A percentile compares a stretch with the other conserved stretches of the same genome.
phyloP scores from a whole-genome alignment of 1,284 basidiomycete species.

The Takashimella koratensis region DNA sequence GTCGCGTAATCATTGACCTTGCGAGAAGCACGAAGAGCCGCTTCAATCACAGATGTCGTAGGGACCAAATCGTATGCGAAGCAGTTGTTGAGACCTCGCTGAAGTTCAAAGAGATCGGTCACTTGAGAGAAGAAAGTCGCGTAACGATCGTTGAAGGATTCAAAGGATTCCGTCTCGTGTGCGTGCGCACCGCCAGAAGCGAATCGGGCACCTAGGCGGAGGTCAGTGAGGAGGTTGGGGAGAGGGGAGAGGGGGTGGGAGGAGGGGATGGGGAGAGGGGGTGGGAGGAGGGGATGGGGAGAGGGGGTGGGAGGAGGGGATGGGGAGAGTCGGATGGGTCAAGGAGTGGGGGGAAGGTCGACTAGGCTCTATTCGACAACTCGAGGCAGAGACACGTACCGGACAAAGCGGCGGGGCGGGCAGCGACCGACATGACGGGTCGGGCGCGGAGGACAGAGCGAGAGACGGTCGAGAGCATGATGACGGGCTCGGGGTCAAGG shows the following conservation, averaged over 20 bases:
- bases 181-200: constrained; percentile 42
- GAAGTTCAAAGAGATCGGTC: constrained; percentile 94
- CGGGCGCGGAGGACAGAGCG: constrained; percentile 36
- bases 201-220: constrained; percentile 10
- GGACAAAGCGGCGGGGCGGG: constrained; percentile 32
- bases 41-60: constrained; percentile 80
- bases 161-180: constrained; percentile 88
- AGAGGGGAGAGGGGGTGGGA: neutral
- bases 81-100: constrained; percentile 98
- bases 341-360: no score
- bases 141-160: constrained; percentile 90
- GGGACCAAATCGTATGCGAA: constrained; percentile 98
- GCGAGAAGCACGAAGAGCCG: constrained; percentile 81
- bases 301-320: neutral
- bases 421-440: constrained; percentile 22
- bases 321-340: neutral
- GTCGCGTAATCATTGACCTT: constrained; percentile 96
- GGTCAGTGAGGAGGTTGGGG: constrained; percentile 2
- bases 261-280: neutral
- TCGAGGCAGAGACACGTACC: constrained; percentile 34
- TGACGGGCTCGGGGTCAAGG: neutral
- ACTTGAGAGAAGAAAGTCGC: constrained; percentile 88
- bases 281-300: neutral
- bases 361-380: no score
- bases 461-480: constrained; percentile 32